Conservation (phyloP, 2,329 filamentous ascomycete species). For the Zymoseptoria ardabiliae region DNA sequence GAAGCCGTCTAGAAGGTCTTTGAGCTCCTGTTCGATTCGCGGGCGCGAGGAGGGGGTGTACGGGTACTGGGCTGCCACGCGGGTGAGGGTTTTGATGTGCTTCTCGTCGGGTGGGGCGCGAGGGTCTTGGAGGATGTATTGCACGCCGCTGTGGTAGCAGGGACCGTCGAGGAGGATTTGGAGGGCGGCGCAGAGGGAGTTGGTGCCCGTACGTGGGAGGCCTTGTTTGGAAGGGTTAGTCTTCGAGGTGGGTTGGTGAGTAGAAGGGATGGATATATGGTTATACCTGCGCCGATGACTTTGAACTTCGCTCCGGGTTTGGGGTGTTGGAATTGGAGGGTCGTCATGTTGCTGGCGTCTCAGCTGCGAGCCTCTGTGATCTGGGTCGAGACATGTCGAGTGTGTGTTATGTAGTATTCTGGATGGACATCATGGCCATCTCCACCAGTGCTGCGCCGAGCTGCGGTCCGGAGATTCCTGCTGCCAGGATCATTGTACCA, state of each 20-base stretch:
- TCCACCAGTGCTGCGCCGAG: too few relatives aligned
- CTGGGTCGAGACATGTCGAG: too few relatives aligned
- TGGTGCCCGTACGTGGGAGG: slow-evolving; percentile 43
- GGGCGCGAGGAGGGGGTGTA: slow-evolving; percentile 23
- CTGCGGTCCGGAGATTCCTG: too few relatives aligned
- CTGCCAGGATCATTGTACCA: too few relatives aligned
- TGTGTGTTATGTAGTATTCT: too few relatives aligned
- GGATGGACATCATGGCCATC: too few relatives aligned
- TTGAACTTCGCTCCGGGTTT: slow-evolving; percentile 22
- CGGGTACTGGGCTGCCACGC: slow-evolving; percentile 1
- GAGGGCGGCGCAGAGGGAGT: slow-evolving; percentile 44
- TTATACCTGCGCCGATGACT: slow-evolving; percentile 35
- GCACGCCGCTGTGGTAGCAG: slow-evolving; percentile 44
- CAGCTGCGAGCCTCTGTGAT: too few relatives aligned
- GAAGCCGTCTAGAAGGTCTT: slow-evolving; percentile 37
- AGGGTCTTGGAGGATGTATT: slow-evolving; percentile 12
- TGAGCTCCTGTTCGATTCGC: slow-evolving; percentile 28
- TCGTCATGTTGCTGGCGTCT: too few relatives aligned
- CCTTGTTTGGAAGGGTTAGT: slow-evolving; percentile 15
- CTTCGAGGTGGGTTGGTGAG: too few relatives aligned
- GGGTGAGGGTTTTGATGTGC: slow-evolving; percentile 2
- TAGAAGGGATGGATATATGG: too few relatives aligned
- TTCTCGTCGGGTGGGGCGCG: slow-evolving; percentile 3
- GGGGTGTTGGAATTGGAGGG: background rate
- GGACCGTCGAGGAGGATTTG: slow-evolving; percentile 43